These are phyloP conservation scores for Rhododendron griersonianum DNA, from an alignment of 148 eudicot genomes.

Conservation along the genomic window DNA sequence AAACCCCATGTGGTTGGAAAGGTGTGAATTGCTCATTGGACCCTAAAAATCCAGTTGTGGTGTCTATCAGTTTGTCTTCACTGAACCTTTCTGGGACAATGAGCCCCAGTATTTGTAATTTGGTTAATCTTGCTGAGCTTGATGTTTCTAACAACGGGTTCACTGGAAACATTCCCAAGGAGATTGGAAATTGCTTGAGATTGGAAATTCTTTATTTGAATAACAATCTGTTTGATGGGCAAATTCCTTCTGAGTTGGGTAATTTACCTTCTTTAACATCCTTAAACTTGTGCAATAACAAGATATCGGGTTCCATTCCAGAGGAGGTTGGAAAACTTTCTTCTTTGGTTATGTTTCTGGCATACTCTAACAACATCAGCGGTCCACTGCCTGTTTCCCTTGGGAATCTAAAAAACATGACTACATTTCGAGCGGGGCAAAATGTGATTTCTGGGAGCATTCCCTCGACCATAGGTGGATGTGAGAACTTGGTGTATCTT, in stretches of 20 bases:
- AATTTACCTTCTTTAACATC: conserved; percentile 41
- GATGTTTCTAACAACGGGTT: conserved; percentile 58
- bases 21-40: conserved; percentile 65
- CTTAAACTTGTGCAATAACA: conserved; percentile 86
- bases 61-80: conserved; percentile 44
- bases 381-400: conserved; percentile 70
- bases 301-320: conserved; percentile 66
- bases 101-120: conserved; percentile 66
- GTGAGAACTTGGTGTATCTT: conserved; percentile 52
- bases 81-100: conserved; percentile 73
- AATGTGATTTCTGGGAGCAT: conserved; percentile 68
- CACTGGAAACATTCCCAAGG: conserved; percentile 54
- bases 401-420: conserved; percentile 59
- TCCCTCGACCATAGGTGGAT: conserved; percentile 70
- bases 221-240: conserved; percentile 57
- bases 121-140: conserved; percentile 40
- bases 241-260: conserved; percentile 68
- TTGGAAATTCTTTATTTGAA: conserved; percentile 51
- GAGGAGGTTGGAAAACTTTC: conserved; percentile 72
- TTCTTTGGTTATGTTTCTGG: conserved; percentile 58
- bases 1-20: conserved; percentile 78
- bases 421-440: conserved; percentile 76
- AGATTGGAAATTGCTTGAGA: conserved; percentile 57
- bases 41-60: conserved; percentile 32
- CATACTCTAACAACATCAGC: conserved; percentile 60